These are phyloP conservation scores for Coleophoma eucalyptorum DNA, from an alignment of 2,329 filamentous ascomycete species.

Conservation along the genomic window DNA sequence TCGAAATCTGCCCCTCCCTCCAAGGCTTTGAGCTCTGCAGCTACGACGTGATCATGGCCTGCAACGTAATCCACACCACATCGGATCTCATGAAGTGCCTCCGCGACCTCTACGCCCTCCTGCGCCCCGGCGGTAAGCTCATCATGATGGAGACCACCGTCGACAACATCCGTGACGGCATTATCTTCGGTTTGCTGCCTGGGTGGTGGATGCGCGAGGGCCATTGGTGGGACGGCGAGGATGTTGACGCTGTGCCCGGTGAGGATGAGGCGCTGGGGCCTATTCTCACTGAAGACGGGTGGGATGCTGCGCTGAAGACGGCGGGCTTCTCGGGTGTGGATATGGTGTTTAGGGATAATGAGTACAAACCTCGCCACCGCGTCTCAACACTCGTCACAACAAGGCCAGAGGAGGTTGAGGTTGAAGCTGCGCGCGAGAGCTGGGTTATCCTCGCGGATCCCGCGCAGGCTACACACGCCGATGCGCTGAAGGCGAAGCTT, in stretches of 20 bases:
- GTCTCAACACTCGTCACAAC: not conserved
- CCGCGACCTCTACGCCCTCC: constrained; percentile 17
- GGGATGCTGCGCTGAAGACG: constrained; percentile 16
- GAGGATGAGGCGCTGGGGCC: constrained; percentile 15
- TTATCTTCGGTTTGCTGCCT: constrained; percentile 6
- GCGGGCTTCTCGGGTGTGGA: constrained; percentile 25
- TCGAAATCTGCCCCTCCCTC: not conserved
- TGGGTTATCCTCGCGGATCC: not conserved
- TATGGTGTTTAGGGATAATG: not conserved
- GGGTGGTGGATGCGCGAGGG: constrained; percentile 2
- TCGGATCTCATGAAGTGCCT: constrained; percentile 15
- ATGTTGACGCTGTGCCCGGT: not conserved
- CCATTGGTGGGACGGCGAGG: not conserved
- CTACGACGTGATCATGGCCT: constrained; percentile 14
- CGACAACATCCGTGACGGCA: not conserved
- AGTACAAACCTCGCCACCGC: not conserved
- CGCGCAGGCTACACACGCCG: not conserved
- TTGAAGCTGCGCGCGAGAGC: not conserved
- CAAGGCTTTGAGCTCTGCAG: constrained; percentile 9
- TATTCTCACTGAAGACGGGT: constrained; percentile 14
- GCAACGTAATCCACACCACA: constrained; percentile 14
- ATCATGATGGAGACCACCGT: constrained; percentile 17
- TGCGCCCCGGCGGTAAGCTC: constrained; percentile 21
- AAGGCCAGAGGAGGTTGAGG: not conserved
- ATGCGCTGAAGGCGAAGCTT: not conserved